A percentile compares a stretch with the other conserved stretches of the same genome.
Conservation (phyloP, 257 asterid genomes). For the Solanum arcanum region DNA sequence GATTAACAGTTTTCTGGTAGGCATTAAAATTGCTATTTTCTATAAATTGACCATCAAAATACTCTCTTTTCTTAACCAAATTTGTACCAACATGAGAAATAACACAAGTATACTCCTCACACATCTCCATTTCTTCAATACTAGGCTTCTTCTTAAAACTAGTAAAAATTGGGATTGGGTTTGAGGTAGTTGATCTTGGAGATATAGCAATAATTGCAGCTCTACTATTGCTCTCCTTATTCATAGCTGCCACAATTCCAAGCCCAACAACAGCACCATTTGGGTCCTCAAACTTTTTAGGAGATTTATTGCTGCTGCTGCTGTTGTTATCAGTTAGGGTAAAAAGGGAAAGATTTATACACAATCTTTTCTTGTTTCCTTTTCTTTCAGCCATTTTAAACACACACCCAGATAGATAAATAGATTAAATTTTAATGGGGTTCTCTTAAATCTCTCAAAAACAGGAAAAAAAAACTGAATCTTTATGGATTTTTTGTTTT, state of each 20-base stretch:
- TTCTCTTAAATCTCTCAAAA: background rate
- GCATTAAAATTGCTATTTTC: slow-evolving; percentile 3
- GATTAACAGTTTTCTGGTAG: background rate
- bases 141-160: slow-evolving; percentile 1
- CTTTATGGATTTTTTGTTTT: background rate
- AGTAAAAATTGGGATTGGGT: slow-evolving; percentile 31
- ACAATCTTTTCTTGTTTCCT: slow-evolving; percentile 31
- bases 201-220: slow-evolving; percentile 34
- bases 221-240: slow-evolving; percentile 9
- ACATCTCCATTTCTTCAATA: slow-evolving; percentile 40
- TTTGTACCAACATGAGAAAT: slow-evolving; percentile 58
- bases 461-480: background rate
- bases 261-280: slow-evolving; percentile 70
- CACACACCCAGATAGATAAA: background rate
- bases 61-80: slow-evolving; percentile 46
- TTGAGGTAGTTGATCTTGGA: slow-evolving; percentile 36
- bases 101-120: slow-evolving; percentile 81
- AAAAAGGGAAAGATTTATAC: slow-evolving; percentile 50
- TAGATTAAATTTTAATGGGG: background rate
- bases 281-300: slow-evolving; percentile 38
- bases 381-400: slow-evolving; percentile 32
- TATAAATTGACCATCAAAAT: slow-evolving; percentile 36
- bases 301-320: slow-evolving; percentile 18
- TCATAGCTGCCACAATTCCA: slow-evolving; percentile 64
- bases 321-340: slow-evolving; percentile 14